Conservation (phyloP, 2,329 filamentous ascomycete species). For the Dryadomyces quercivorus region DNA sequence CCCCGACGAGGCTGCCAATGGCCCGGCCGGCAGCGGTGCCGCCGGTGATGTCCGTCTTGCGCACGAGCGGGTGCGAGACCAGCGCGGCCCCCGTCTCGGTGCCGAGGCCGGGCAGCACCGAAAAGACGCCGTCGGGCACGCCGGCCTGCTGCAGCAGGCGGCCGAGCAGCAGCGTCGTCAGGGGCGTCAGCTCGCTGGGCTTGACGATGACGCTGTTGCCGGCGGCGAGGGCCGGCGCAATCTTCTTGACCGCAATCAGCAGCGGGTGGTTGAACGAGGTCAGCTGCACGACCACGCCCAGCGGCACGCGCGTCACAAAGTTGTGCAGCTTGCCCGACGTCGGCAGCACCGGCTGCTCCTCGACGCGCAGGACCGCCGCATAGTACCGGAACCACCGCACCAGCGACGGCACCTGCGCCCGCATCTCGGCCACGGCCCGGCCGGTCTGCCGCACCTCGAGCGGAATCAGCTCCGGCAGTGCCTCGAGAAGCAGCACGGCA, state of each 20-base stretch:
- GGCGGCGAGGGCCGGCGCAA: conserved; percentile 46
- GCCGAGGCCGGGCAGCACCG: conserved; percentile 45
- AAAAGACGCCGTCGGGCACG: conserved; percentile 58
- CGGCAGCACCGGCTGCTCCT: conserved; percentile 54
- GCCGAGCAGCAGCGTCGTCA: conserved; percentile 48
- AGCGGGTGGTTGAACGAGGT: conserved; percentile 48
- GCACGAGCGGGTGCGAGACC: conserved; percentile 35
- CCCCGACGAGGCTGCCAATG: conserved; percentile 53
- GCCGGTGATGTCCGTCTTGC: conserved; percentile 65
- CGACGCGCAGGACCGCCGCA: conserved; percentile 52
- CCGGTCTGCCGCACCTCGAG: conserved; percentile 59
- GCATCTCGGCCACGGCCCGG: conserved; percentile 56
- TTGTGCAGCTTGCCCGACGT: conserved; percentile 49
- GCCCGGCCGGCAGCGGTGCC: conserved; percentile 58
- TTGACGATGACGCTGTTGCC: conserved; percentile 51
- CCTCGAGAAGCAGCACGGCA: conserved; percentile 37
- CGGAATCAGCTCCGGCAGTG: conserved; percentile 43
- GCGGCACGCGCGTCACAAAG: conserved; percentile 39
- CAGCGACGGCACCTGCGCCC: conserved; percentile 53
- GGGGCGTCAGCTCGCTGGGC: conserved; percentile 48
- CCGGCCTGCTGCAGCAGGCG: conserved; percentile 53
- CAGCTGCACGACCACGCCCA: conserved; percentile 45
- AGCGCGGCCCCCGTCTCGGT: conserved; percentile 38
- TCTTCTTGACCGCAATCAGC: conserved; percentile 46
- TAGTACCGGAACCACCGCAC: conserved; percentile 64